phyloP scores from a whole-genome alignment of 345 rosid genomes.

The Passiflora organensis region DNA sequence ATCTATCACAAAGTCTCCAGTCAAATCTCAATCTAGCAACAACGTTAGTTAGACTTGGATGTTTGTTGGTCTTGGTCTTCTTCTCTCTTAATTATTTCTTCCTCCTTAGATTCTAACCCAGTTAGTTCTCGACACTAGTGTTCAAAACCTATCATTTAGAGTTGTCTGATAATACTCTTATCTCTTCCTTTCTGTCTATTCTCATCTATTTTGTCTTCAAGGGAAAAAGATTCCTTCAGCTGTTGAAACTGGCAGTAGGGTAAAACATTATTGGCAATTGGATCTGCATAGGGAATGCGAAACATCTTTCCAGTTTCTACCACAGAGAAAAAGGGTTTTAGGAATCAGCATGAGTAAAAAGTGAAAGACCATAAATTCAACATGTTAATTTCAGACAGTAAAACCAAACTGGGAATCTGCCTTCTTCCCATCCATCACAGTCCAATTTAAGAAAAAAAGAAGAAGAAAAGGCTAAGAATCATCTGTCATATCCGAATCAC shows the following conservation, averaged over 20 bases:
- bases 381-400: background rate
- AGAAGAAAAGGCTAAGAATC: background rate
- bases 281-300: constrained; percentile 44
- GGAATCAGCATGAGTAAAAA: constrained; percentile 7
- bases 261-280: constrained; percentile 21
- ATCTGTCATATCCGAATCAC: background rate
- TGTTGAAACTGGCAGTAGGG: constrained; percentile 24
- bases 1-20: no score
- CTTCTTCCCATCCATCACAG: constrained; percentile 2
- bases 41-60: no score
- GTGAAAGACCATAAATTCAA: background rate
- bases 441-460: no score
- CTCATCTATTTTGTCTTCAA: constrained; percentile 35
- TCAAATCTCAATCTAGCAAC: no score
- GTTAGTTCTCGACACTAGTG: constrained; percentile 35
- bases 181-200: constrained; percentile 18
- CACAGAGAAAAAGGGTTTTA: constrained; percentile 8
- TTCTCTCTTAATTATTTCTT: no score
- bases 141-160: constrained; percentile 23
- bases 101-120: background rate
- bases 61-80: no score
- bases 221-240: constrained; percentile 50
- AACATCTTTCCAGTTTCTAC: constrained; percentile 7
- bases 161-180: constrained; percentile 16
- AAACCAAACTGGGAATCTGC: constrained; percentile 7